phyloP scores from a whole-genome alignment of 1,284 basidiomycete species.

The Bondarzewia mesenterica region DNA sequence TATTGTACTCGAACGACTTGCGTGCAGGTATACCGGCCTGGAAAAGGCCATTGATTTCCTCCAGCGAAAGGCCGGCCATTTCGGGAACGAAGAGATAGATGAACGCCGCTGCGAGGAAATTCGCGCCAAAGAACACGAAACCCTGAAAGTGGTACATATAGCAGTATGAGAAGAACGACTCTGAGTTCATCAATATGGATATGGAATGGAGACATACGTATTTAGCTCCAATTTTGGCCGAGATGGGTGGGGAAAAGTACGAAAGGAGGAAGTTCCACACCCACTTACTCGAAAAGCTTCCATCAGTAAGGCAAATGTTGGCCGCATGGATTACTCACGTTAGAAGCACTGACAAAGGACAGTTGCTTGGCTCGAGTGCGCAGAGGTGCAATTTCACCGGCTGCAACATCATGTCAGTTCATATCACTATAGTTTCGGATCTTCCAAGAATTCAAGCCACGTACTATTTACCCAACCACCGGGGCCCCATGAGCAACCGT shows the following conservation, averaged over 20 bases:
- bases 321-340: neutral
- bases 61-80: conserved; percentile 62
- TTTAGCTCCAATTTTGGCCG: neutral
- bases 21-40: no score
- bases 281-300: neutral
- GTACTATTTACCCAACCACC: neutral
- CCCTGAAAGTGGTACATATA: neutral
- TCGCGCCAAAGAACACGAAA: neutral
- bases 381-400: neutral
- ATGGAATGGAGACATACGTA: neutral
- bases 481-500: neutral
- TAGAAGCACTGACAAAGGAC: neutral
- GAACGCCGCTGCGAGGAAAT: conserved; percentile 34
- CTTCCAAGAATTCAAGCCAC: neutral
- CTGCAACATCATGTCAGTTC: neutral
- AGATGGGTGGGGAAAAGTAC: neutral
- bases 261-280: neutral
- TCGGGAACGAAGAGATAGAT: conserved; percentile 69
- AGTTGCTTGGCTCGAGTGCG: neutral
- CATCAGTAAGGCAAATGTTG: neutral
- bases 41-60: conserved; percentile 74
- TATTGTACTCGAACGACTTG: no score
- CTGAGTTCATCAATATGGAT: no score
- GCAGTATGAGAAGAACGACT: neutral
- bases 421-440: neutral